Conservation (phyloP, 2,329 filamentous ascomycete genomes). For the Botryotinia convoluta region DNA sequence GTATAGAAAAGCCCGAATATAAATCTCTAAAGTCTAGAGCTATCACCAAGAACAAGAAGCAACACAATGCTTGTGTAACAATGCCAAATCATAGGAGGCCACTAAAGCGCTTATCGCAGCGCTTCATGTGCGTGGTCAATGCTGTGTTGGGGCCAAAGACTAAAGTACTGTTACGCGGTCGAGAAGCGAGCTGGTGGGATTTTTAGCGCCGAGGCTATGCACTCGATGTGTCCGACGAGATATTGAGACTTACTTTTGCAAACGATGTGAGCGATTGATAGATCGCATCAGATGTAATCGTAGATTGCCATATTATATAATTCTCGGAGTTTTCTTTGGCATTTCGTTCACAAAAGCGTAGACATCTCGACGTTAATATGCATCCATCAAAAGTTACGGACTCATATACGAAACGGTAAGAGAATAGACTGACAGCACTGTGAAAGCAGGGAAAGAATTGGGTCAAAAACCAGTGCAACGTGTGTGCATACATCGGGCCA, state of each 20-base stretch:
- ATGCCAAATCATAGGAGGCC: neutral
- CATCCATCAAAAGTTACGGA: neutral
- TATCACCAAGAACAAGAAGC: neutral
- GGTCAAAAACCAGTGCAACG: neutral
- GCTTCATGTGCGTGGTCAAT: neutral
- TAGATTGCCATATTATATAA: neutral
- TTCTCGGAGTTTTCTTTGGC: neutral
- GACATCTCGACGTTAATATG: neutral
- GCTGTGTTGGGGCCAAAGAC: neutral
- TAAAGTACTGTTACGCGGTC: neutral
- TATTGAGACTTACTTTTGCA: rapidly evolving
- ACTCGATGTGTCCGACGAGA: neutral
- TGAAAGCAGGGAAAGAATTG: neutral
- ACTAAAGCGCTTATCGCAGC: neutral
- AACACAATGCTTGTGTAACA: neutral
- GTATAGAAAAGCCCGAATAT: neutral
- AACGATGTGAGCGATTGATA: neutral
- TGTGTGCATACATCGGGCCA: neutral
- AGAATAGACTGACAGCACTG: neutral
- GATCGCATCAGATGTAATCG: neutral
- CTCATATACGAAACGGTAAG: neutral
- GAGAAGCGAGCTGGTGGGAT: neutral
- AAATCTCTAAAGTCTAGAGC: neutral
- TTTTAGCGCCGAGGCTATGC: neutral
- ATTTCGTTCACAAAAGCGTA: neutral